Evolutionary conservation across 1,284 basidiomycete species (phyloP).

Genomic region (Laetiporus sulphureus): DNA sequence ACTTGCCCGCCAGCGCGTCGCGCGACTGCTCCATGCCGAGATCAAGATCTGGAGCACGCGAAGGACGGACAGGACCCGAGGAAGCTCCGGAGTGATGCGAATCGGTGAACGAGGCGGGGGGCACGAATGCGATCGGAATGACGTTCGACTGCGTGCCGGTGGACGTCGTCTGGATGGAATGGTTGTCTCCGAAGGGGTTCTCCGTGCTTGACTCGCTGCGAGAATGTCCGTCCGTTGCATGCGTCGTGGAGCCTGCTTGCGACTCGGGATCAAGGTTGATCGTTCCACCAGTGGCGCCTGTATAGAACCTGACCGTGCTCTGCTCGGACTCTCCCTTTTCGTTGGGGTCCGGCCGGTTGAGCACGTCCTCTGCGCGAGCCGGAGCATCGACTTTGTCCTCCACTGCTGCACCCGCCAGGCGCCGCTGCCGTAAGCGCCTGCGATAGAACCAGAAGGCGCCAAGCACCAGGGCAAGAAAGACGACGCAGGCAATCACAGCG

Average conservation of each 20-base stretch:
- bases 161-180: conserved; percentile 69
- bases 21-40: conserved; percentile 55
- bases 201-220: conserved; percentile 29
- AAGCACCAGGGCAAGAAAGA: conserved; percentile 48
- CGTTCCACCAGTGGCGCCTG: conserved; percentile 37
- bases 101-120: conserved; percentile 41
- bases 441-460: conserved; percentile 59
- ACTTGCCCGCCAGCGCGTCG: conserved; percentile 37
- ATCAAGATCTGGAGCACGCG: conserved; percentile 51
- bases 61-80: conserved; percentile 46
- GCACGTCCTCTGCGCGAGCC: conserved; percentile 66
- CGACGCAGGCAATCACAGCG: conserved; percentile 55
- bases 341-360: conserved; percentile 69
- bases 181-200: conserved; percentile 72
- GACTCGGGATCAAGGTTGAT: conserved; percentile 55
- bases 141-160: conserved; percentile 75
- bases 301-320: conserved; percentile 41
- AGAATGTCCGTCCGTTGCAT: conserved; percentile 21
- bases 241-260: conserved; percentile 27
- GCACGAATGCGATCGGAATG: conserved; percentile 75
- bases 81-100: conserved; percentile 16
- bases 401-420: conserved; percentile 18
- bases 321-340: conserved; percentile 47
- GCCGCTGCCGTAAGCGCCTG: conserved; percentile 33
- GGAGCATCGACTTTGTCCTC: conserved; percentile 57